These are phyloP conservation scores for Kodamaea nitidulidarum DNA, from an alignment of 805 yeast species.

Conservation along the genomic window DNA sequence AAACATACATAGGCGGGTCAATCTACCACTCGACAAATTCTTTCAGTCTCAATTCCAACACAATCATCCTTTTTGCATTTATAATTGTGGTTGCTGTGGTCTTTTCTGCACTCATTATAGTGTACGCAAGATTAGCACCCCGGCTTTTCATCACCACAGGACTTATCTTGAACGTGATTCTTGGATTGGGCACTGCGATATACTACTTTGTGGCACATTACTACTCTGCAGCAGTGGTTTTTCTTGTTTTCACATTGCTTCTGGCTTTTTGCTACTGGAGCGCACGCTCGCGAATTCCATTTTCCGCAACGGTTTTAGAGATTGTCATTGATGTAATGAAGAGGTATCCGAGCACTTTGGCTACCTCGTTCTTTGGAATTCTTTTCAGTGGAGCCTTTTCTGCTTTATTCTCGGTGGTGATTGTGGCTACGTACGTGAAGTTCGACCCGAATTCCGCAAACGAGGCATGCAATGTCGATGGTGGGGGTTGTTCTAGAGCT, in stretches of 20 bases:
- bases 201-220: constrained; percentile 63
- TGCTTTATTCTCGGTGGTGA: constrained; percentile 58
- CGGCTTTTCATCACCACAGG: constrained; percentile 64
- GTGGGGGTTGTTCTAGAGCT: constrained; percentile 47
- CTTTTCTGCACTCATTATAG: constrained; percentile 52
- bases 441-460: constrained; percentile 55
- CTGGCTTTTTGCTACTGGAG: constrained; percentile 72
- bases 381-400: constrained; percentile 59
- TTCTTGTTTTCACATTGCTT: constrained; percentile 58
- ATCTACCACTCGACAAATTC: constrained; percentile 50
- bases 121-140: constrained; percentile 63
- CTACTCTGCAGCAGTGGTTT: constrained; percentile 79
- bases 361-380: constrained; percentile 59
- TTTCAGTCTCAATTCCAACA: constrained; percentile 72
- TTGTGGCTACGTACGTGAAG: constrained; percentile 76
- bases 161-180: constrained; percentile 57
- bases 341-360: constrained; percentile 62
- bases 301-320: constrained; percentile 64
- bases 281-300: constrained; percentile 66
- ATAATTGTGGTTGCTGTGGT: constrained; percentile 57
- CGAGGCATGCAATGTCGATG: constrained; percentile 54
- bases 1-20: constrained; percentile 56
- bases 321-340: constrained; percentile 76
- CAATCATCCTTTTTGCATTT: constrained; percentile 66
- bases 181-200: constrained; percentile 75